Conservation (phyloP, 192 early-diverging fungal species). For the Coemansia pectinata region DNA sequence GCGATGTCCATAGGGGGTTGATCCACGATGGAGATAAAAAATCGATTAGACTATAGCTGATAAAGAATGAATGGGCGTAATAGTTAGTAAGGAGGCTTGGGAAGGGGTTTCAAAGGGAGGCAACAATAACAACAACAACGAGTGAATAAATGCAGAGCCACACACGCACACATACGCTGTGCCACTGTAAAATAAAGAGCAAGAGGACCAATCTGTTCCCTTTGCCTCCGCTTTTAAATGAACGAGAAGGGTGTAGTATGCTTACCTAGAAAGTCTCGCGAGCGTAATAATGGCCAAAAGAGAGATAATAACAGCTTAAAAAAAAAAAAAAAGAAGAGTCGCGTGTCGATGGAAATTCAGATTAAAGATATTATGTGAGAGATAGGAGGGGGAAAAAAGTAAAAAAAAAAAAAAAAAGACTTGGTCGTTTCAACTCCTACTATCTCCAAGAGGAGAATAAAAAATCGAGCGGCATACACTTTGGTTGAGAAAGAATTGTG, state of each 20-base stretch:
- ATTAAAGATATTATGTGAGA: neutral
- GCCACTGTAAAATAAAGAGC: neutral
- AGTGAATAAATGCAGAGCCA: neutral
- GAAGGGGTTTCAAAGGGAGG: neutral
- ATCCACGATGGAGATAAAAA: neutral
- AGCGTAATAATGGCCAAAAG: neutral
- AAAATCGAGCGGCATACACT: slow-evolving; percentile 22
- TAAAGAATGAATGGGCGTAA: neutral
- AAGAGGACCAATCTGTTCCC: neutral
- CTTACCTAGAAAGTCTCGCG: neutral
- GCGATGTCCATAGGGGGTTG: slow-evolving; percentile 31
- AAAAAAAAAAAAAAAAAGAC: slow-evolving; percentile 6
- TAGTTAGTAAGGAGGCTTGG: neutral
- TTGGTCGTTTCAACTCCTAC: neutral
- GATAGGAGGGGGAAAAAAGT: neutral
- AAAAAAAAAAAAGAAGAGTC: slow-evolving; percentile 3
- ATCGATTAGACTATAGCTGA: slow-evolving; percentile 1
- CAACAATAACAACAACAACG: neutral
- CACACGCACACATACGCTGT: neutral
- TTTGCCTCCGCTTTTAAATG: neutral
- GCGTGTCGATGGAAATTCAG: neutral
- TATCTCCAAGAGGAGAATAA: neutral
- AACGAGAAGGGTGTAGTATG: neutral
- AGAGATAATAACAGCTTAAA: neutral
- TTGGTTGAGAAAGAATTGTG: slow-evolving; percentile 7